Conservation (phyloP, 139 green algal genomes). For the Coelastrella sp. region DNA sequence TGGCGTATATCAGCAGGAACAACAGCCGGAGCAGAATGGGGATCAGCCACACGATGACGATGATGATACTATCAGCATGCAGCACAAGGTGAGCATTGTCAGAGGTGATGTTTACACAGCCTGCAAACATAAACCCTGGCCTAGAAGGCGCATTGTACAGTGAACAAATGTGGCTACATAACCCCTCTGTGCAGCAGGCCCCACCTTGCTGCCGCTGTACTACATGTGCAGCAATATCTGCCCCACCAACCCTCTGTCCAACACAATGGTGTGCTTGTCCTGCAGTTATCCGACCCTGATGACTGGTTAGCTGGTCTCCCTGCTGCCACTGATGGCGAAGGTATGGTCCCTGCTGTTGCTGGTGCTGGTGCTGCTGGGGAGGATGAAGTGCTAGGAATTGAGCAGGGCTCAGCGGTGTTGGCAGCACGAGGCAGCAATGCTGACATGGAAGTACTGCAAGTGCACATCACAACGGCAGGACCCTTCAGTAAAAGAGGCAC, state of each 20-base stretch:
- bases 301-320: conserved; percentile 11
- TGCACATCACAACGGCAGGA: conserved; percentile 47
- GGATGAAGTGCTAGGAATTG: conserved; percentile 9
- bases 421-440: conserved; percentile 7
- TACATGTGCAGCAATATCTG: background rate
- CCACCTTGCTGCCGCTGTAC: too few relatives aligned
- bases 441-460: conserved; percentile 51
- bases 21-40: conserved; percentile 3
- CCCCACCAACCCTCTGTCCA: background rate
- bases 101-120: background rate
- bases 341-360: background rate
- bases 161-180: too few relatives aligned
- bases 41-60: background rate
- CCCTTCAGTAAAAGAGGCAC: conserved; percentile 60
- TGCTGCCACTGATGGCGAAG: background rate
- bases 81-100: background rate
- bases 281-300: conserved; percentile 29
- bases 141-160: too few relatives aligned
- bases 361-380: conserved; percentile 15
- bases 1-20: background rate
- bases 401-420: conserved; percentile 26
- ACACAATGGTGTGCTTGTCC: background rate
- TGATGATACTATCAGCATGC: background rate
- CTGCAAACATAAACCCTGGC: background rate
- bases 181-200: too few relatives aligned